Conservation (phyloP, 2,329 filamentous ascomycete species). For the Microthyrium microscopicum region DNA sequence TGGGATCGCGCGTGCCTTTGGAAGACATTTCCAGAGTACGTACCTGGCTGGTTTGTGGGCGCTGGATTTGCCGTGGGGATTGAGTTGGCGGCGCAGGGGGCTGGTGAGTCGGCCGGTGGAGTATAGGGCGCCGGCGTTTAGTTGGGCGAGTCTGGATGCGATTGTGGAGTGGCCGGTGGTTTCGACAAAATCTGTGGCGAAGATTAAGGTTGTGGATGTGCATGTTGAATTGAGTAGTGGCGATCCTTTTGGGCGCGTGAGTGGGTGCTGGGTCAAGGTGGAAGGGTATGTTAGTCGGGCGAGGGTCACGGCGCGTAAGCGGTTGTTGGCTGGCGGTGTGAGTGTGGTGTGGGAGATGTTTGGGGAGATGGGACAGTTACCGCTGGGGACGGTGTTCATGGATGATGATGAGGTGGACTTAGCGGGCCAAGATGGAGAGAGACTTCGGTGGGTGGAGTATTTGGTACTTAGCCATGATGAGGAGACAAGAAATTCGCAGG, state of each 20-base stretch:
- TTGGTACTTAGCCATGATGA: slow-evolving; percentile 6
- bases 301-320: slow-evolving; percentile 2
- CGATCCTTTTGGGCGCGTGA: slow-evolving; percentile 5
- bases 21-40: slow-evolving; percentile 4
- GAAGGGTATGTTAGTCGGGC: slow-evolving; percentile 2
- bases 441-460: slow-evolving; percentile 5
- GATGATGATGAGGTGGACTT: slow-evolving; percentile 4
- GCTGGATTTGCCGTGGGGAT: slow-evolving; percentile 3
- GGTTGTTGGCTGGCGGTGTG: slow-evolving; percentile 2
- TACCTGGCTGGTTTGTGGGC: slow-evolving; percentile 8
- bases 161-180: slow-evolving; percentile 7
- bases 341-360: slow-evolving; percentile 7
- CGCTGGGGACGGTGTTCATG: slow-evolving; percentile 8
- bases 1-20: slow-evolving; percentile 7
- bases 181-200: not conserved
- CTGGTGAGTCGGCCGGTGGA: slow-evolving; percentile 1
- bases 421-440: not conserved
- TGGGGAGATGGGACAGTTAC: slow-evolving; percentile 1
- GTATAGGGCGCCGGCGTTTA: slow-evolving; percentile 6
- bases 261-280: slow-evolving; percentile 2
- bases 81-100: slow-evolving; percentile 6
- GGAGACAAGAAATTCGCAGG: no score
- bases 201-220: slow-evolving; percentile 3
- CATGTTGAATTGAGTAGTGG: slow-evolving; percentile 4
- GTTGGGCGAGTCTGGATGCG: slow-evolving; percentile 7